These are phyloP conservation scores for Tuber magnatum DNA, from an alignment of 495 filamentous ascomycete species.

Conservation along the genomic window DNA sequence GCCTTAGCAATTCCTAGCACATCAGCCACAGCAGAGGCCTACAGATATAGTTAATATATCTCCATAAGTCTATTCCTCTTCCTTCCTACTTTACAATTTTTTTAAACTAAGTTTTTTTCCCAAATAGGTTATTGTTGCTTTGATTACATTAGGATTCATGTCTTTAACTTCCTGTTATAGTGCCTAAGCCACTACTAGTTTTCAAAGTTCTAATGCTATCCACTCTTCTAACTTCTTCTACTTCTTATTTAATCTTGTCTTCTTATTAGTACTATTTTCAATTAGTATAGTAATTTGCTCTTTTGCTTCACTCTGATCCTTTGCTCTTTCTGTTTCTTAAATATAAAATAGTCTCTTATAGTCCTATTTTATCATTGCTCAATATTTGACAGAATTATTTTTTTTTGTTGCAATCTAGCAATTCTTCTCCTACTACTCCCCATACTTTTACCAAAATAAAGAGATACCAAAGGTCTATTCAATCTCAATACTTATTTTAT, in stretches of 20 bases:
- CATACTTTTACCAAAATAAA: not conserved
- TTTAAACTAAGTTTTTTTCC: constrained; percentile 7
- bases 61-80: constrained; percentile 12
- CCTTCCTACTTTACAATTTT: constrained; percentile 2
- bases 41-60: constrained; percentile 12
- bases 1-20: not conserved
- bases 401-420: not conserved
- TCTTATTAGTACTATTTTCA: too few relatives aligned
- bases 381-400: constrained; percentile 8
- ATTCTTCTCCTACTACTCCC: too few relatives aligned
- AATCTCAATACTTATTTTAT: constrained; percentile 18
- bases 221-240: constrained; percentile 1
- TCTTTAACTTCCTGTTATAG: constrained; percentile 2
- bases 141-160: not conserved
- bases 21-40: constrained; percentile 10
- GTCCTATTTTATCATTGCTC: constrained; percentile 12
- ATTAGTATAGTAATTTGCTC: too few relatives aligned
- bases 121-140: not conserved
- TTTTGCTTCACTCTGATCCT: too few relatives aligned
- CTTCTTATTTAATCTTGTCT: too few relatives aligned
- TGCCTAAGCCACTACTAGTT: not conserved
- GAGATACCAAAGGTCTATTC: constrained; percentile 2
- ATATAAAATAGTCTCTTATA: constrained; percentile 11
- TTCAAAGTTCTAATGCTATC: not conserved
- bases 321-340: not conserved